These are phyloP conservation scores for Micractinium sp. DNA, from an alignment of 139 green algal genomes.

Conservation along the genomic window DNA sequence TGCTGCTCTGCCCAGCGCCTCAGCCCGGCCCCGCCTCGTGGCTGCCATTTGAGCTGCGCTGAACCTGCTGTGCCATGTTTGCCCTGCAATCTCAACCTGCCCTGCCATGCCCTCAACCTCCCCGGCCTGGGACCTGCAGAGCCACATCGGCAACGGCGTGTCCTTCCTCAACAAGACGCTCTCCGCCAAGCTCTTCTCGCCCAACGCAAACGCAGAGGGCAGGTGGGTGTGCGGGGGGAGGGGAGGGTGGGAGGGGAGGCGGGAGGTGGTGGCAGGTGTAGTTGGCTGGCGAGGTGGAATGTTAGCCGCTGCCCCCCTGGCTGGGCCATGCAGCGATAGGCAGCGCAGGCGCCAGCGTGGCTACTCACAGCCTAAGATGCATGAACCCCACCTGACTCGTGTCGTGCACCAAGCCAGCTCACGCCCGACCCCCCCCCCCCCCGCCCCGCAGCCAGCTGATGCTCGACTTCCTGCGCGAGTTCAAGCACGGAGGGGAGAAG, in stretches of 20 bases:
- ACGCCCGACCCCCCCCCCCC: background rate
- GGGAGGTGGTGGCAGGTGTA: background rate
- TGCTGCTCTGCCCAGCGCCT: too few species aligned
- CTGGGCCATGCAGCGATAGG: too few species aligned
- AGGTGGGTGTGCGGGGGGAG: slow-evolving; percentile 2
- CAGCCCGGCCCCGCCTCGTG: too few species aligned
- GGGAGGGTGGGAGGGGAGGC: background rate
- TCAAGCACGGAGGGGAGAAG: slow-evolving; percentile 56
- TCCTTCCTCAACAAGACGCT: slow-evolving; percentile 82
- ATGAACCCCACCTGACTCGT: too few species aligned
- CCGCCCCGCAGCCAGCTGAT: slow-evolving; percentile 41
- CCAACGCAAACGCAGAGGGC: slow-evolving; percentile 38
- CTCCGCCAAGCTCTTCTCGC: slow-evolving; percentile 60
- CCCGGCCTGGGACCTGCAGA: slow-evolving; percentile 8
- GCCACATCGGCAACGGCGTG: slow-evolving; percentile 81
- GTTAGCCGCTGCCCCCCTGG: background rate
- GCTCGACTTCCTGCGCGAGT: slow-evolving; percentile 65
- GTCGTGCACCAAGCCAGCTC: too few species aligned
- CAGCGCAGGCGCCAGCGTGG: too few species aligned
- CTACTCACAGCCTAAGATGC: too few species aligned
- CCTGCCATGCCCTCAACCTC: background rate
- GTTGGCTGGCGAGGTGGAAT: background rate
- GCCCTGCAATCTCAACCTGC: too few species aligned
- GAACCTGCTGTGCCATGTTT: background rate
- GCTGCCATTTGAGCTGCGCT: too few species aligned